phyloP scores from a whole-genome alignment of 306 rosid genomes.

The Luffa aegyptiaca region DNA sequence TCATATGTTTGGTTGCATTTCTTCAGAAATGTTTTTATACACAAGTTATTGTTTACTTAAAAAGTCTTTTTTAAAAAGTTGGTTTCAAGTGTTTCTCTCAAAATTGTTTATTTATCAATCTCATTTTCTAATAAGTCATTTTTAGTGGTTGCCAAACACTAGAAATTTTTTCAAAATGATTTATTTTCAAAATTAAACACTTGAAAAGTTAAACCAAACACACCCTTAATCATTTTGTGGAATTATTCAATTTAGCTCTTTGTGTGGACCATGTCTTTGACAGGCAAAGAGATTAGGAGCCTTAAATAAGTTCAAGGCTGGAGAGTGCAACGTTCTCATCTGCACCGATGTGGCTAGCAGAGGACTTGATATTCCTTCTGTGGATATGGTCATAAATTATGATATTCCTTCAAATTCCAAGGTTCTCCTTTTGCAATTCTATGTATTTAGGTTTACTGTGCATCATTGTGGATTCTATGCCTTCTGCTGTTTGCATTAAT shows the following conservation, averaged over 20 bases:
- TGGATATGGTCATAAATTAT: constrained; percentile 84
- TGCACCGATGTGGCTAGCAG: constrained; percentile 94
- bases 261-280: constrained; percentile 14
- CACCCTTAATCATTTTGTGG: background rate
- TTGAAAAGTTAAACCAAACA: no score
- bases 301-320: constrained; percentile 81
- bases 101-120: no score
- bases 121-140: no score
- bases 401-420: constrained; percentile 82
- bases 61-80: no score
- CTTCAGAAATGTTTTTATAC: no score
- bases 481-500: background rate
- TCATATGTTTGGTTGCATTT: no score
- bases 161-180: no score
- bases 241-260: background rate
- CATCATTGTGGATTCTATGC: background rate
- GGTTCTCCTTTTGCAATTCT: constrained; percentile 24
- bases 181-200: no score
- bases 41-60: no score
- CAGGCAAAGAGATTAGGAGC: constrained; percentile 87
- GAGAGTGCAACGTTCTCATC: constrained; percentile 64
- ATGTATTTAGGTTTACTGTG: background rate
- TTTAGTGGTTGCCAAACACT: no score
- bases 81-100: no score
- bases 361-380: constrained; percentile 75